Percentiles rank a stretch among this genome's conserved stretches.
These are phyloP conservation scores for Microdochium paspali DNA, from an alignment of 2,329 filamentous ascomycete genomes.

Conservation along the genomic window DNA sequence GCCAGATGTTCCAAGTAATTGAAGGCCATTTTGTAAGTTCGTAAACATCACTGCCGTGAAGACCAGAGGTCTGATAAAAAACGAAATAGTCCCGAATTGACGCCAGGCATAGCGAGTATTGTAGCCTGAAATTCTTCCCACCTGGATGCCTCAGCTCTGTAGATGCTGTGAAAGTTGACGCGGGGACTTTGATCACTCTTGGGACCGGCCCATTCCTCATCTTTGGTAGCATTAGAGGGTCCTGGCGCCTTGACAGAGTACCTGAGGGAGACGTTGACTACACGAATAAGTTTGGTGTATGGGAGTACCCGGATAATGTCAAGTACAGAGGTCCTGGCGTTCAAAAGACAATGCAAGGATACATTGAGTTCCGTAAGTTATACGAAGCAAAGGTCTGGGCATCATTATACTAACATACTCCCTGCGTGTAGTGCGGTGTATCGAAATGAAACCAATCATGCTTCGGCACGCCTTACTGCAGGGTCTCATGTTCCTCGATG, in stretches of 20 bases:
- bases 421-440: not conserved
- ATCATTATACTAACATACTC: not conserved
- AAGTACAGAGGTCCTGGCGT: not conserved
- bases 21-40: constrained; percentile 10
- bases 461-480: constrained; percentile 4
- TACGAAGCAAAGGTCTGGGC: not conserved
- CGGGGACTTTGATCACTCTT: not conserved
- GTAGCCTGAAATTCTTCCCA: constrained; percentile 1
- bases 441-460: not conserved
- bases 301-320: not conserved
- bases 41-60: too few relatives aligned
- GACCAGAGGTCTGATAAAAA: too few relatives aligned
- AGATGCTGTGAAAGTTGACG: not conserved
- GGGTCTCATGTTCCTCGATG: constrained; percentile 12
- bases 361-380: not conserved
- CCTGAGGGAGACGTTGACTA: not conserved
- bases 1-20: constrained; percentile 7
- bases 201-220: not conserved
- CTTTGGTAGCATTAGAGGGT: not conserved
- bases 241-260: not conserved
- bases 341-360: not conserved
- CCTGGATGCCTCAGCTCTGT: not conserved
- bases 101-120: constrained; percentile 1
- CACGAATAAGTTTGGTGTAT: not conserved
- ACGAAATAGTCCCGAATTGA: constrained; percentile 8